Conservation (phyloP, 1,284 basidiomycete species). For the Trametes sp. region DNA sequence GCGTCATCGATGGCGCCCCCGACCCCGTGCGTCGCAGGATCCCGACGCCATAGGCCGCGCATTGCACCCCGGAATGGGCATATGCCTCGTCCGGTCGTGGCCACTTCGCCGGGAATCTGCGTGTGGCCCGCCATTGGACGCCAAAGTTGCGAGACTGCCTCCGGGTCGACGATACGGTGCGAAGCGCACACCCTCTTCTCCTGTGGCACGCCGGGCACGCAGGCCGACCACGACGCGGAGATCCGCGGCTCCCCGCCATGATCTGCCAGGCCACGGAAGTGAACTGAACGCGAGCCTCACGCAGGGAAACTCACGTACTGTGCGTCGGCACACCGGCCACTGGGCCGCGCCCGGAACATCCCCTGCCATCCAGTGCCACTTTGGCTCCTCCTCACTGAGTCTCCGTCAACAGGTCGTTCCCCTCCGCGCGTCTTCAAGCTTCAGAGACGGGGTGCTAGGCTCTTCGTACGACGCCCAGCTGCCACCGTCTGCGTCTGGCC, state of each 20-base stretch:
- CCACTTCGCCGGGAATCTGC: neutral
- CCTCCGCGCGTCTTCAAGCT: neutral
- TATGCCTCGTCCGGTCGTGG: neutral
- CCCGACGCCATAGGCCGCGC: neutral
- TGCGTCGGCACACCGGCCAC: neutral
- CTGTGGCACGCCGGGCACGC: constrained; percentile 1
- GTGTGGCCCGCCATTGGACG: constrained; percentile 7
- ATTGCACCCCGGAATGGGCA: neutral
- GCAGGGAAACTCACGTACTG: constrained; percentile 8
- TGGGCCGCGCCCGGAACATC: neutral
- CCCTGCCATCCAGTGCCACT: neutral
- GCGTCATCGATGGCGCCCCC: constrained; percentile 1
- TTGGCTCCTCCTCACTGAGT: constrained; percentile 4
- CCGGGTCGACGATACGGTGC: constrained; percentile 14
- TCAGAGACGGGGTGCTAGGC: neutral
- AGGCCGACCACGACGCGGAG: constrained; percentile 12
- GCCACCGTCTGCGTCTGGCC: neutral
- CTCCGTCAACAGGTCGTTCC: neutral
- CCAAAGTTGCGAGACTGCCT: constrained; percentile 11
- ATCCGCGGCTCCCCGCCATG: constrained; percentile 13
- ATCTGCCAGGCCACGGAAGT: constrained; percentile 6
- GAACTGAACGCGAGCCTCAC: constrained; percentile 1
- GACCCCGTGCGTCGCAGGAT: neutral
- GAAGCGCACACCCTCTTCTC: constrained; percentile 5
- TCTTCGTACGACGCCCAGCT: neutral